Base-by-base conservation (phyloP, 352 stramenopile genomes). In the Phytopythium litorale region DNA sequence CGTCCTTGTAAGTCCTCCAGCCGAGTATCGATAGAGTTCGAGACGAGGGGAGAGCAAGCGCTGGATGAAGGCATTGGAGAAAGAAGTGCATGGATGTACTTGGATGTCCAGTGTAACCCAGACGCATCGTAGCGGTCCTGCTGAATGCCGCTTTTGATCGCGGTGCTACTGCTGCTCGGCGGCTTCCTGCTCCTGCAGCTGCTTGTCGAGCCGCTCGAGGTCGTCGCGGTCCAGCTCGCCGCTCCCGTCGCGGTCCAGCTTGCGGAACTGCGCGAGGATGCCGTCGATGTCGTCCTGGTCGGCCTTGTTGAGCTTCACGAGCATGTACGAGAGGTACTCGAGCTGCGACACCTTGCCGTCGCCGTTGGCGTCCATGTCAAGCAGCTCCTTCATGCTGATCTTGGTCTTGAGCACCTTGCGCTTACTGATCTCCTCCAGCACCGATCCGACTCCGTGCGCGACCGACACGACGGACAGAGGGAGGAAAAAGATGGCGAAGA, bases 401-500 rank as follows among this genome's bases (percentile, higher is more conserved):
- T 83, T 87, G 49, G 71, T 78, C 56, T 84, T 86, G 71, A 88
- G 78, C 30, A 87, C 76, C 12, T 69, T 75, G 42, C 76, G 67
- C 50, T 82, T 80, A 33, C 76, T 79, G 25, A 88, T 43, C 49
- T 87, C 79, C 38, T 89, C 83, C 19, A 89, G 68, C n/a, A 87
- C 69, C 18, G 79, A 82, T 7, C 82, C 82, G 32, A 92, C 87
- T 32, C 75, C 71, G 32, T 89, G 79, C 4, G 79, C 82, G 12
- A 92, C 78, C 8, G 78, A 83, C 25, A 89, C 72, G 16, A 91
- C 82, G 4, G 78, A 71, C n/a, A 87, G 57, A 8, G 80, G 77
- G 9, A 91, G 54, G 58, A 96, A 97, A 33, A 97, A 80, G 35
- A 98, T 91, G 45, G 83, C 79, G 60, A 90, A 97, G 43, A 96